Conservation (phyloP, 2,329 filamentous ascomycete species). For the Kalmusia sp. region DNA sequence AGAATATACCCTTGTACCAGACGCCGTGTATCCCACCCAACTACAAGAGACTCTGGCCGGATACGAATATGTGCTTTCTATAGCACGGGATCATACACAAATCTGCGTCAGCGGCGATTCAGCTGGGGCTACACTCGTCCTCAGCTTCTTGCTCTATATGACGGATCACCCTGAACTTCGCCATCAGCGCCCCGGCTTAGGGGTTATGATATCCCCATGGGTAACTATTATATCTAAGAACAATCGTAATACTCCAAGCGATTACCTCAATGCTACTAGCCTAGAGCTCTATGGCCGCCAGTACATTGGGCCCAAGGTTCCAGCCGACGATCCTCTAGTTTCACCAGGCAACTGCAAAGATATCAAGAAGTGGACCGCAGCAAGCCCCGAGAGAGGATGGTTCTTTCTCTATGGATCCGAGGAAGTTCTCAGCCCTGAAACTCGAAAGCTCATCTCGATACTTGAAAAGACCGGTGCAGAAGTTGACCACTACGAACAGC, state of each 20-base stretch:
- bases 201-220: conserved; percentile 82
- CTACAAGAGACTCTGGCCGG: conserved; percentile 72
- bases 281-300: conserved; percentile 74
- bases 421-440: conserved; percentile 78
- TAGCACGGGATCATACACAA: conserved; percentile 63
- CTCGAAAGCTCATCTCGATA: conserved; percentile 64
- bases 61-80: conserved; percentile 72
- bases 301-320: conserved; percentile 65
- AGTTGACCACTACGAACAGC: conserved; percentile 66
- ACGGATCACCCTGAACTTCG: conserved; percentile 56
- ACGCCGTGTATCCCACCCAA: conserved; percentile 75
- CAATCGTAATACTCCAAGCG: conserved; percentile 73
- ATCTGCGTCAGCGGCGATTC: conserved; percentile 81
- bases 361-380: conserved; percentile 68
- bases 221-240: conserved; percentile 72
- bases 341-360: conserved; percentile 77
- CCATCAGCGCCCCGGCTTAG: conserved; percentile 64
- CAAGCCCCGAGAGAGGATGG: conserved; percentile 71
- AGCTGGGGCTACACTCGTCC: conserved; percentile 75
- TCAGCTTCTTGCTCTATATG: conserved; percentile 75
- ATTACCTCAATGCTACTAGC: conserved; percentile 73
- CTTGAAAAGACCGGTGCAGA: conserved; percentile 62
- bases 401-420: conserved; percentile 76
- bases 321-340: conserved; percentile 62
- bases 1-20: conserved; percentile 81